A percentile compares a stretch with the other conserved stretches of the same genome.
phyloP scores from a whole-genome alignment of 257 asterid genomes.

The Leonotis leonurus region DNA sequence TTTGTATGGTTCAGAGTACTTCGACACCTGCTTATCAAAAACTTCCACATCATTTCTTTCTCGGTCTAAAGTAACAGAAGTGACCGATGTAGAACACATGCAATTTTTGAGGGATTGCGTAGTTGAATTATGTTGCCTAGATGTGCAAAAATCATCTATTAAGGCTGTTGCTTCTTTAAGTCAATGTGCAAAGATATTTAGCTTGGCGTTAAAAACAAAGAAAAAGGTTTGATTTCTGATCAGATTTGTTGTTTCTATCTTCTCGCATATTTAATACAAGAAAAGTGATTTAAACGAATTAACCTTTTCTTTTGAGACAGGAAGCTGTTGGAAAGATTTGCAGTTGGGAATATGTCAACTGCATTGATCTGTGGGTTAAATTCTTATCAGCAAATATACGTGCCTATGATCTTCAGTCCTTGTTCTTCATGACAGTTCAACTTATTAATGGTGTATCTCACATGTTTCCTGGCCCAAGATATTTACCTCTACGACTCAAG shows the following conservation, averaged over 20 bases:
- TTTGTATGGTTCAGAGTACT: slow-evolving; percentile 39
- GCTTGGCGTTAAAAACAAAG: slow-evolving; percentile 56
- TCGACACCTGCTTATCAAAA: slow-evolving; percentile 63
- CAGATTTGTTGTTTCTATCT: neutral
- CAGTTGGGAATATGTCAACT: slow-evolving; percentile 84
- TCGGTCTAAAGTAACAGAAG: slow-evolving; percentile 55
- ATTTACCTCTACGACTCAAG: slow-evolving; percentile 82
- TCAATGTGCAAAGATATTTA: slow-evolving; percentile 63
- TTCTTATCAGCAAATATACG: slow-evolving; percentile 55
- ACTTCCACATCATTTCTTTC: slow-evolving; percentile 49
- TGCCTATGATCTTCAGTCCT: slow-evolving; percentile 56
- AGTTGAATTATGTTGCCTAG: slow-evolving; percentile 64
- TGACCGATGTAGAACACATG: slow-evolving; percentile 46
- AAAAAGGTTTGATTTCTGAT: slow-evolving; percentile 50
- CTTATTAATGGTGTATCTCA: slow-evolving; percentile 66
- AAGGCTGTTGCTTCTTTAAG: slow-evolving; percentile 59
- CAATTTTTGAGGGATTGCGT: slow-evolving; percentile 64
- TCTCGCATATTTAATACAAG: neutral
- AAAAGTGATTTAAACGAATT: neutral
- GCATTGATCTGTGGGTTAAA: slow-evolving; percentile 79
- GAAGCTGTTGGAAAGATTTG: slow-evolving; percentile 70
- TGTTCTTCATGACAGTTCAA: slow-evolving; percentile 49
- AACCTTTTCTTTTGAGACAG: slow-evolving; percentile 32
- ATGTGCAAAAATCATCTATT: slow-evolving; percentile 56
- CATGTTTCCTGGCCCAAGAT: slow-evolving; percentile 82